Evolutionary conservation across 1,284 basidiomycete species (phyloP), one percentile per base, ranked within the genome.

Genomic region (Tilletia caries): DNA sequence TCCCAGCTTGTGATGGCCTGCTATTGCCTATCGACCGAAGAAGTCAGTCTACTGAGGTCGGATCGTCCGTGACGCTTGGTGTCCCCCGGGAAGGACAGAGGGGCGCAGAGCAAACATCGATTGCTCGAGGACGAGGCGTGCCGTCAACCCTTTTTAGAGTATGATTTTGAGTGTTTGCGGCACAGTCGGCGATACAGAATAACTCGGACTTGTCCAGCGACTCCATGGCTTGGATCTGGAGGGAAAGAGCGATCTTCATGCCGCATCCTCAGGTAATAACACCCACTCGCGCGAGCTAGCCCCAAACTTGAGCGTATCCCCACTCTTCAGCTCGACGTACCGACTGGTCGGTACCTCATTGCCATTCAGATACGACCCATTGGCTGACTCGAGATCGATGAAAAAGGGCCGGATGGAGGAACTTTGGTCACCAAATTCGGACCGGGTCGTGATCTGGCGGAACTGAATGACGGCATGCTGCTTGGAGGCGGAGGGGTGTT

Each of bases 391-490:
- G 8, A 99, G 88, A 83, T 99, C 95, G 1, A 96, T 94, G 80
- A 94, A 93, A 75, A 46, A 75, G 33, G 76, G 75, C 60, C 71
- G 70, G 54, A 33, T 46, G 50, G 64, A 68, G 52, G 72, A 86
- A 80, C 91, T 93, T 8, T 87, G 86, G 68, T 88, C 88, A 2
- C 95, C 95, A 77, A 90, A 92, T 82, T 98, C 93, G 82, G 95
- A 92, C 79, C 91, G 91, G 77, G 91, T 89, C 73, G 89, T 88
- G 1, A 95, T 87, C 79, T 91, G 90, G 27, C 95, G 91, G 85
- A 91, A 94, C 85, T 99, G 96, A 46, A 98, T 90, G 3, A 91
- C 96, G 27, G 95, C 95, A 81, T 99, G 96, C 83, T 99, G 96
- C 83, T 99, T 99, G 0, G 95, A 98, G 76, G 92, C 94, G 3